Base-by-base conservation (phyloP, 129 eudicot genomes). In the Centaurea solstitialis region DNA sequence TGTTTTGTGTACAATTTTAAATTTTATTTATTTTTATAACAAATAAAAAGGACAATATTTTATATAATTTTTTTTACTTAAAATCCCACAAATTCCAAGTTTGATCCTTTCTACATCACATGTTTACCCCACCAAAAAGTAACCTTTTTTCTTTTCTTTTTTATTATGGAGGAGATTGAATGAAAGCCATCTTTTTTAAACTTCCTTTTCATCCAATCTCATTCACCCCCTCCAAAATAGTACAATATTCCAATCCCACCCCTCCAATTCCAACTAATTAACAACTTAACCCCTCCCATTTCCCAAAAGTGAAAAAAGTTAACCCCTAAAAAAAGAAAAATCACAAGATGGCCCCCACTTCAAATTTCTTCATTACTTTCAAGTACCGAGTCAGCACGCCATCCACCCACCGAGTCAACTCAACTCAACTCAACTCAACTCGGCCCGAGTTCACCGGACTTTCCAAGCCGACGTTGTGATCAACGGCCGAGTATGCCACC, bases 401-500 rank as follows among this genome's bases (percentile, higher is more conserved):
- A 39, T 37, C 43, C 33, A 26, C 2, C 30, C 30, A 26, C 72
- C 35, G 77, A 76, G 86, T 75, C n/a, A 21, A 85, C 84, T 87
- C 88, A 53, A 26, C 30, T 26, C 88, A 53, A 26, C 30, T 26
- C 35, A 74, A 76, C 85, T 75, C n/a, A 21, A 85, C 84, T 87
- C 88, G 41, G 26, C 53, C 80, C 38, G 64, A 26, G 68, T 69
- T 83, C 74, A 88, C 76, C 80, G 77, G 77, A 94, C 78, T 79
- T 78, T 91, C 98, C 98, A 94, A 0, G 98, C 98, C 9, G 98
- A 92, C 76, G 97, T 92, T 5, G 96, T 77, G 24, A 94, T 88
- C 26, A 94, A 86, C 0, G 98, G 94, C 67, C 98, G 83, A 12
- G 91, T 90, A 23, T 94, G 98, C 98, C 98, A 94, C 6, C 98